Evolutionary conservation across 2,329 filamentous ascomycete genomes (phyloP), one percentile per base, ranked within the genome.

Genomic region (Venturia aucupariae): DNA sequence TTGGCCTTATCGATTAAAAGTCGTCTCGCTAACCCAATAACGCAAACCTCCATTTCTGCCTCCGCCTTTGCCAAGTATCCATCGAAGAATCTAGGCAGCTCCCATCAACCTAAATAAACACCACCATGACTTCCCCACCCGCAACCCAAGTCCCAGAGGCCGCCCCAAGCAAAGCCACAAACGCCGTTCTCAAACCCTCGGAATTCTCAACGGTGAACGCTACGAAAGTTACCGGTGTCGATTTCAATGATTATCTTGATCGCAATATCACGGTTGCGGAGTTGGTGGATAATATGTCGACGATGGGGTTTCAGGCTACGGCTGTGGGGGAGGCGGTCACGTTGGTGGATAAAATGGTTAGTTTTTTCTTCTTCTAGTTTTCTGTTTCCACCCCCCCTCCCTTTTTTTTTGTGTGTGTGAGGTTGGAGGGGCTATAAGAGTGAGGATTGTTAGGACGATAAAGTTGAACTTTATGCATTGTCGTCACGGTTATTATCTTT

Each of bases 291-390:
- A 87, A 88, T 66, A 94, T 97, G 87, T 84, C 84, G 64, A 82
- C 86, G 75, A 97, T 96, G 88, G 94, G 89, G 19, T 92, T 92
- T 70, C 89, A 92, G 75, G 89, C 88, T 35, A 88, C 84, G 65
- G 88, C 90, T 24, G 87, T 97, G 69, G 89, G 87, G 41, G 90
- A 96, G 72, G 94, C 93, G 15, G 87, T 94, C 67, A 84, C 89
- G 66, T 96, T 97, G 72, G 92, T 99, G 74, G 94, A 99, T 73
- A 87, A 90, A 67, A 99, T 99, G 94, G 92, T 96, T 80, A 73
- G 41, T 62, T 1, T 19, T 32, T 30, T 17, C 13, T 42, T 42
- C 3, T 27, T 27, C 7, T 54, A 4, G 35, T 7, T 38, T 6
- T 1, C 2, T 6, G 2, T 38, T 38, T 3, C n/a, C n/a, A n/a